phyloP scores from a whole-genome alignment of 2,329 filamentous ascomycete genomes.

The Eutypa lata region DNA sequence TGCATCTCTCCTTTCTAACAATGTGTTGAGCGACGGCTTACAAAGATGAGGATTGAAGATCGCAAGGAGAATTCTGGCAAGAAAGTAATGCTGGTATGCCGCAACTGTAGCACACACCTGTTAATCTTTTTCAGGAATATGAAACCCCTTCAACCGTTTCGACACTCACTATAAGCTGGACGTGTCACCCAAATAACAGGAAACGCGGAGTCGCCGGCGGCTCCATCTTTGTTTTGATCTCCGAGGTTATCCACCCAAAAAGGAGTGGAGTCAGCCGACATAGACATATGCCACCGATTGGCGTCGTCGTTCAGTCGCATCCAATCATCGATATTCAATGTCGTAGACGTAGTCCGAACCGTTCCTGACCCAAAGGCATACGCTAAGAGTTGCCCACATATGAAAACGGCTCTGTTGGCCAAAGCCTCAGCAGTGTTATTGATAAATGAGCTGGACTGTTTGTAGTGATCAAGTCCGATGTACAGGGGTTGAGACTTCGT shows the following conservation, averaged over 20 bases:
- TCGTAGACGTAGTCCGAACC: background rate
- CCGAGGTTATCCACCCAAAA: slow-evolving; percentile 9
- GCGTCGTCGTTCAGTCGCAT: background rate
- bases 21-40: slow-evolving; percentile 1
- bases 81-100: slow-evolving; percentile 3
- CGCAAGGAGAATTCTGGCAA: slow-evolving; percentile 4
- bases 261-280: slow-evolving; percentile 14
- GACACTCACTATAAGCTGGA: slow-evolving; percentile 1
- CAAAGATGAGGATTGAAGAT: slow-evolving; percentile 3
- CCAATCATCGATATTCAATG: slow-evolving; percentile 11
- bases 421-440: slow-evolving; percentile 21
- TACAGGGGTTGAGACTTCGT: slow-evolving; percentile 35
- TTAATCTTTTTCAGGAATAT: background rate
- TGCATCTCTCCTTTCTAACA: slow-evolving; percentile 1
- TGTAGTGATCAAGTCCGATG: slow-evolving; percentile 34
- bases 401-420: slow-evolving; percentile 23
- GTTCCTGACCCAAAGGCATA: slow-evolving; percentile 29
- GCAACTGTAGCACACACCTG: background rate
- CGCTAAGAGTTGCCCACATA: slow-evolving; percentile 29
- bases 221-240: background rate
- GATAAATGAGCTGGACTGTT: slow-evolving; percentile 18
- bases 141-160: background rate
- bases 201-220: slow-evolving; percentile 21
- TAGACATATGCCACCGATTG: slow-evolving; percentile 15
- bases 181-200: slow-evolving; percentile 12